These are phyloP conservation scores for Penicillium digitatum DNA, from an alignment of 2,329 filamentous ascomycete genomes.

Conservation along the genomic window DNA sequence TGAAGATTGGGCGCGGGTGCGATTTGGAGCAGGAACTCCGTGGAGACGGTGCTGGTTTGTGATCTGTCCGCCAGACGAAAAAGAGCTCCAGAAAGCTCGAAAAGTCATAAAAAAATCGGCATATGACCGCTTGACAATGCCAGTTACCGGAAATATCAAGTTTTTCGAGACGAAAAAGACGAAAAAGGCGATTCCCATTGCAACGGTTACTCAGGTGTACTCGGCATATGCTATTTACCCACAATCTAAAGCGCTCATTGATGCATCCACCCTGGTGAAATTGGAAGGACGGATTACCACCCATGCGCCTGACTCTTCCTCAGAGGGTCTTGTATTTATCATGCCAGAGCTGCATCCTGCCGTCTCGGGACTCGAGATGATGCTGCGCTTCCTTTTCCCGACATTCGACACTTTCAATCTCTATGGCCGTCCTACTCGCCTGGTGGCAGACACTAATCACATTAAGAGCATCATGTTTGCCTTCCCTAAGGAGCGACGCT, in stretches of 20 bases:
- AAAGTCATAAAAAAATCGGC: slow-evolving; percentile 74
- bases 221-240: slow-evolving; percentile 95
- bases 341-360: slow-evolving; percentile 95
- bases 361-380: slow-evolving; percentile 90
- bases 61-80: slow-evolving; percentile 86
- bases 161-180: slow-evolving; percentile 94
- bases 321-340: slow-evolving; percentile 93
- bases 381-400: slow-evolving; percentile 87
- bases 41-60: slow-evolving; percentile 98
- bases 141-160: slow-evolving; percentile 82
- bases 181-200: slow-evolving; percentile 86
- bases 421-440: slow-evolving; percentile 80
- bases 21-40: slow-evolving; percentile 91
- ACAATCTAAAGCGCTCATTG: slow-evolving; percentile 86
- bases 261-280: slow-evolving; percentile 90
- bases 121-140: slow-evolving; percentile 69
- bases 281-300: slow-evolving; percentile 88
- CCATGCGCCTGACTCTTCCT: slow-evolving; percentile 72
- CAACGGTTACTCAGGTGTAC: slow-evolving; percentile 84
- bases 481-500: slow-evolving; percentile 82
- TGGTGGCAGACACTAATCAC: slow-evolving; percentile 84
- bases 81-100: slow-evolving; percentile 77
- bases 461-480: slow-evolving; percentile 94
- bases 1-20: slow-evolving; percentile 90
- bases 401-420: slow-evolving; percentile 89